Percentiles rank a stretch among this genome's conserved stretches.
Evolutionary conservation across 2,329 filamentous ascomycete species (phyloP).

Genomic region (Fusarium verticillioides): DNA sequence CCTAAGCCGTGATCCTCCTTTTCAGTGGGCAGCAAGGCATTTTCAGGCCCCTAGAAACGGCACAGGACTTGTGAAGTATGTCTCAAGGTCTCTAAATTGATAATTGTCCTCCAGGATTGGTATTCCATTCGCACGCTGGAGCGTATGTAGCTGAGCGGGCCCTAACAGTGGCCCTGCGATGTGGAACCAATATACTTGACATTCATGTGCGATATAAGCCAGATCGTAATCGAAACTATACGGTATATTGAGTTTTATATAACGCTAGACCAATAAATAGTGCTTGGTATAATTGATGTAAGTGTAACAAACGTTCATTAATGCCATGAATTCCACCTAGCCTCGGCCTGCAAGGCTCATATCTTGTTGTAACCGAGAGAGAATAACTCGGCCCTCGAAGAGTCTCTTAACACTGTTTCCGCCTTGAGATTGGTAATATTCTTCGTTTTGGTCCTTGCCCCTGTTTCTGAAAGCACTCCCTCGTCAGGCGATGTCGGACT

Average conservation of each 20-base stretch:
- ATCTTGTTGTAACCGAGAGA: conserved; percentile 32
- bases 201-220: background rate
- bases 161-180: background rate
- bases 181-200: background rate
- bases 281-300: background rate
- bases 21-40: conserved; percentile 3
- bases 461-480: background rate
- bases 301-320: background rate
- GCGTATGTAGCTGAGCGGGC: background rate
- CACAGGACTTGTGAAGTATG: background rate
- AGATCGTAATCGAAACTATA: background rate
- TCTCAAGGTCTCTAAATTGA: no score
- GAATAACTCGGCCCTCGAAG: conserved; percentile 17
- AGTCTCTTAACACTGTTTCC: conserved; percentile 24
- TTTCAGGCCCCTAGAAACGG: background rate
- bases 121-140: background rate
- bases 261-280: background rate
- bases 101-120: background rate
- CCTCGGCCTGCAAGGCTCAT: background rate
- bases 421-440: background rate
- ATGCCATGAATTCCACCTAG: background rate
- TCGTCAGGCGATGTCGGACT: conserved; percentile 28
- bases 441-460: background rate
- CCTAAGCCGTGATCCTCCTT: background rate
- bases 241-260: background rate